phyloP scores from a whole-genome alignment of 192 early-diverging fungal genomes.

The Coemansia sp. region DNA sequence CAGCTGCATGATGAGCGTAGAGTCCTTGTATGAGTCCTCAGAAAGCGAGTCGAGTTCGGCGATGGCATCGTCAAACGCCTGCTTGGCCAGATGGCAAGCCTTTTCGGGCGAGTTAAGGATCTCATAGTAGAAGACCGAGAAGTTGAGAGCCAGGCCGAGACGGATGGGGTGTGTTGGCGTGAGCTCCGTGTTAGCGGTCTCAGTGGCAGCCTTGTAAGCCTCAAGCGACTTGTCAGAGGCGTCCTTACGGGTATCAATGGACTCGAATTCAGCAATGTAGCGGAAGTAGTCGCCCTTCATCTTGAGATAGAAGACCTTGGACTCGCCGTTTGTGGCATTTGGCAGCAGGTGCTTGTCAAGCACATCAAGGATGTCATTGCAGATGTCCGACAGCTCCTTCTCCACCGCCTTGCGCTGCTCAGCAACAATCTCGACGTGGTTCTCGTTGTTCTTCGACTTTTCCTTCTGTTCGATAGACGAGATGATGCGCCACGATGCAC shows the following conservation, averaged over 20 bases:
- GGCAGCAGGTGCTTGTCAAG: constrained; percentile 86
- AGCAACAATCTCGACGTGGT: constrained; percentile 83
- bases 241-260: constrained; percentile 80
- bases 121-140: constrained; percentile 98
- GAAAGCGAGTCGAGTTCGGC: constrained; percentile 89
- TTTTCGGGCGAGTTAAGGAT: constrained; percentile 92
- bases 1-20: constrained; percentile 97
- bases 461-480: constrained; percentile 97
- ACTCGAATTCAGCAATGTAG: constrained; percentile 97
- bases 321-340: constrained; percentile 87
- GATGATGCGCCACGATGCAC: constrained; percentile 96
- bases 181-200: constrained; percentile 77
- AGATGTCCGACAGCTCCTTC: constrained; percentile 89
- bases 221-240: constrained; percentile 86
- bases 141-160: constrained; percentile 95
- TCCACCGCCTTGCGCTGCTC: constrained; percentile 93
- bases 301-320: constrained; percentile 99
- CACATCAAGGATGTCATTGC: constrained; percentile 89
- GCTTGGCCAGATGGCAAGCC: constrained; percentile 88
- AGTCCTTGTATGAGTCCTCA: constrained; percentile 97
- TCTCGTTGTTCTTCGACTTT: constrained; percentile 78
- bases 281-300: constrained; percentile 99
- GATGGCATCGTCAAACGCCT: constrained; percentile 95
- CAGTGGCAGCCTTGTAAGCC: constrained; percentile 95
- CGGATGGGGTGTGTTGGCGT: constrained; percentile 95